phyloP scores from a whole-genome alignment of 306 rosid species.

The Pueraria montana region DNA sequence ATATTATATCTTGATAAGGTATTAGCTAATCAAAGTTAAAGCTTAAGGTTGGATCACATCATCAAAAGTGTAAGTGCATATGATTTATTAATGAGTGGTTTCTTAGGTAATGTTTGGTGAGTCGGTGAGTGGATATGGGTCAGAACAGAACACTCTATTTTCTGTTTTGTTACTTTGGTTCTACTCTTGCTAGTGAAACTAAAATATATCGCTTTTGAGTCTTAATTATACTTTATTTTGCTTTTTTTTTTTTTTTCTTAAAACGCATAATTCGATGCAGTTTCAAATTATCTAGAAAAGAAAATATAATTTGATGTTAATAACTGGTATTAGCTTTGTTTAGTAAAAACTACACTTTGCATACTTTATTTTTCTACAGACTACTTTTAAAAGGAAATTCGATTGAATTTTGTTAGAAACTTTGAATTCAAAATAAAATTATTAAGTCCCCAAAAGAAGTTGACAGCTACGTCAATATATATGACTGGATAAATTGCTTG shows the following conservation, averaged over 20 bases:
- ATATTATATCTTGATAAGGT: background rate
- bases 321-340: too few species aligned
- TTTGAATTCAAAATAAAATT: constrained; percentile 4
- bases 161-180: background rate
- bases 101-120: background rate
- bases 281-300: background rate
- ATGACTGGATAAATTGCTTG: background rate
- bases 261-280: background rate
- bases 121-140: background rate
- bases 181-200: background rate
- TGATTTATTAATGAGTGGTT: background rate
- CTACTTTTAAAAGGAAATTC: background rate
- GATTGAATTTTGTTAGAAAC: background rate
- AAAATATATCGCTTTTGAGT: background rate
- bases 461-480: constrained; percentile 16
- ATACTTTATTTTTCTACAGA: too few species aligned
- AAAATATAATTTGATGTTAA: background rate
- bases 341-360: too few species aligned
- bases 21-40: background rate
- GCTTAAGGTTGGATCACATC: background rate
- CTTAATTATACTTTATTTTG: background rate
- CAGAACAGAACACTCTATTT: background rate
- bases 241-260: background rate
- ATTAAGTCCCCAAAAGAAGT: background rate
- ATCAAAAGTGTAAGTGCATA: constrained; percentile 7